Base-by-base conservation (phyloP, 108 stramenopile species). In the Skeletonema marinoi region DNA sequence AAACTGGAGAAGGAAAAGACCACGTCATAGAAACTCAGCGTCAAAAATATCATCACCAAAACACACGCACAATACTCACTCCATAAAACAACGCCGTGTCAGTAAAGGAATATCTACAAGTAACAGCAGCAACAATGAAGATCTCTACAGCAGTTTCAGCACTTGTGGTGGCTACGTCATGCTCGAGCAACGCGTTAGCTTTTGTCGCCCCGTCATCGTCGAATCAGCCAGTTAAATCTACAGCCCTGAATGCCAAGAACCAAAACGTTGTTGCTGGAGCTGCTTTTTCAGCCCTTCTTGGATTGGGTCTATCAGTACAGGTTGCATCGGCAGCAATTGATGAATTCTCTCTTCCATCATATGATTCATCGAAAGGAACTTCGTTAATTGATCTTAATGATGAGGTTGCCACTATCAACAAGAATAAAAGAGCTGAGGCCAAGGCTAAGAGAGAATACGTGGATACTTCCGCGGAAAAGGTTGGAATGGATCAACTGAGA, bases 291-390 rank as follows among this genome's bases (percentile, higher is more conserved):
- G 25, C 54, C 30, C 25, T 66, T 36, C 74, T 74, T 32, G 74
- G 74, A 42, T 58, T 74, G 50, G 74, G 74, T 38, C 65, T 74
- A 21, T 74, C 74, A 25, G 65, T 56, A 2, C 65, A 74, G 48
- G 65, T 41, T 41, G 74, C 74, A 10, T 66, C 65, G 25, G 65
- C 73, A 4, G 9, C 71, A 3, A 56, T 82, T 14, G 81, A 82
- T 32, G 60, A 82, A 64, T 82, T 82, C 71, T 62, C 75, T 12
- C 51, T 82, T 21, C 81, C 81, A 10, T 82, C 81, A 2, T 82
- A 82, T 50, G 81, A 82, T 62, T 31, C 81, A 16, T 50, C 81
- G n/a, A 82, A 82, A 46, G 81, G 81, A 16, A 35, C 64, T 2
- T 32, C 54, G 4, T 51, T 76, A 46, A 82, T 82, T 41, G 81